phyloP scores from a whole-genome alignment of 768 basidiomycete genomes.

The Leccinum imitatum region DNA sequence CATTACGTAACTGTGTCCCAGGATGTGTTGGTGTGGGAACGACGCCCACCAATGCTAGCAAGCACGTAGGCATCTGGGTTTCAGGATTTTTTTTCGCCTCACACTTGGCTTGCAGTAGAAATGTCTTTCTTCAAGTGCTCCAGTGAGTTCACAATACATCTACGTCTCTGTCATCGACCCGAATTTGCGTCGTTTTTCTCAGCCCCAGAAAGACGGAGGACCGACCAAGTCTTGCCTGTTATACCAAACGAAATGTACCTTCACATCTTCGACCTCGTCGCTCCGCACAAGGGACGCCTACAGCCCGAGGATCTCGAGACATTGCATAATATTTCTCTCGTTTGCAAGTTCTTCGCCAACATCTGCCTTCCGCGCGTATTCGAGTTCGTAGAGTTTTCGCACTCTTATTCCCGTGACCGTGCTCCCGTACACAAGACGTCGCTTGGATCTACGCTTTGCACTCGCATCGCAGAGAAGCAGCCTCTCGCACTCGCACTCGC shows the following conservation, averaged over 20 bases:
- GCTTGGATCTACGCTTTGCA: neutral
- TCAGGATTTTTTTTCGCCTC: neutral
- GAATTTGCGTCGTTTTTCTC: neutral
- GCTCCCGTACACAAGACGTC: neutral
- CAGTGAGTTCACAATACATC: neutral
- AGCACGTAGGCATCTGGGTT: too few species aligned
- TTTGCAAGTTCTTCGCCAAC: neutral
- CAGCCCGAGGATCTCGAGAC: neutral
- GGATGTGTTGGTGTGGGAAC: too few species aligned
- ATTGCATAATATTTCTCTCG: neutral
- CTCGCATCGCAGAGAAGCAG: neutral
- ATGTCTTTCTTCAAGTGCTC: neutral
- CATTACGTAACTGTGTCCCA: too few species aligned
- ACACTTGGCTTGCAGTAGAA: neutral
- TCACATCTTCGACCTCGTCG: neutral
- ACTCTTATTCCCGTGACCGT: neutral
- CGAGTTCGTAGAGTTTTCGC: neutral
- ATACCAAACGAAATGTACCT: neutral
- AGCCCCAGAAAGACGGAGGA: neutral
- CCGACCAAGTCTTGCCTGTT: neutral
- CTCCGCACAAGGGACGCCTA: neutral
- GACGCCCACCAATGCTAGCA: too few species aligned
- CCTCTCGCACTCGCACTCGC: neutral
- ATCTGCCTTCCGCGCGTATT: neutral
- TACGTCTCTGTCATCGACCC: neutral